phyloP scores from a whole-genome alignment of 768 basidiomycete species.

The Gloeostereum incarnatum region DNA sequence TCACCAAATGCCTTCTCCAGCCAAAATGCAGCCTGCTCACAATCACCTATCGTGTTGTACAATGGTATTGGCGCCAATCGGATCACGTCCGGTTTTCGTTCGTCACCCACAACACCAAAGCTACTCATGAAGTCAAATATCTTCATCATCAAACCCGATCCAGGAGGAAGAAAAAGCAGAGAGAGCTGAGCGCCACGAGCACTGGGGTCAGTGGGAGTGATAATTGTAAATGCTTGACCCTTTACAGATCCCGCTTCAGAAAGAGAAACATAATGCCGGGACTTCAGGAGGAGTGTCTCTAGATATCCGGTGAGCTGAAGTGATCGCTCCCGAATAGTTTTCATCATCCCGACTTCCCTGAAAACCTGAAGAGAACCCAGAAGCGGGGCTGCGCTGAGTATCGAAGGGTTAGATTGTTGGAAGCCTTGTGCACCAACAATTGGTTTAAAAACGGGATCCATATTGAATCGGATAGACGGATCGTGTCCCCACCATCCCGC shows the following conservation, averaged over 20 bases:
- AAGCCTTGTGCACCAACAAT: slow-evolving; percentile 90
- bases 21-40: slow-evolving; percentile 54
- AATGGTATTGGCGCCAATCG: slow-evolving; percentile 79
- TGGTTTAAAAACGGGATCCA: slow-evolving; percentile 78
- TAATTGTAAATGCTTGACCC: slow-evolving; percentile 71
- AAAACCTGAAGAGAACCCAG: slow-evolving; percentile 79
- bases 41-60: slow-evolving; percentile 80
- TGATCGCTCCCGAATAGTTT: slow-evolving; percentile 58
- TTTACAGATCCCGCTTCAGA: slow-evolving; percentile 17
- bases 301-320: slow-evolving; percentile 62
- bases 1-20: slow-evolving; percentile 51
- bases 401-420: slow-evolving; percentile 92
- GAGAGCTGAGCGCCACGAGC: slow-evolving; percentile 85
- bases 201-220: slow-evolving; percentile 66
- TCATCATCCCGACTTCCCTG: slow-evolving; percentile 70
- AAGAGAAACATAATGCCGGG: slow-evolving; percentile 52
- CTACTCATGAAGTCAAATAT: slow-evolving; percentile 52
- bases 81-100: slow-evolving; percentile 87
- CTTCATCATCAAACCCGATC: slow-evolving; percentile 57
- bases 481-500: slow-evolving; percentile 99
- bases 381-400: slow-evolving; percentile 70
- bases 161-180: slow-evolving; percentile 62
- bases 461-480: slow-evolving; percentile 76
- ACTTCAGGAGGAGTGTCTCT: slow-evolving; percentile 51
- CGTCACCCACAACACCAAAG: slow-evolving; percentile 85